Percentiles rank a stretch among this genome's conserved stretches.
phyloP scores from a whole-genome alignment of 176 grass and related monocot species.

The Carex kokanica region DNA sequence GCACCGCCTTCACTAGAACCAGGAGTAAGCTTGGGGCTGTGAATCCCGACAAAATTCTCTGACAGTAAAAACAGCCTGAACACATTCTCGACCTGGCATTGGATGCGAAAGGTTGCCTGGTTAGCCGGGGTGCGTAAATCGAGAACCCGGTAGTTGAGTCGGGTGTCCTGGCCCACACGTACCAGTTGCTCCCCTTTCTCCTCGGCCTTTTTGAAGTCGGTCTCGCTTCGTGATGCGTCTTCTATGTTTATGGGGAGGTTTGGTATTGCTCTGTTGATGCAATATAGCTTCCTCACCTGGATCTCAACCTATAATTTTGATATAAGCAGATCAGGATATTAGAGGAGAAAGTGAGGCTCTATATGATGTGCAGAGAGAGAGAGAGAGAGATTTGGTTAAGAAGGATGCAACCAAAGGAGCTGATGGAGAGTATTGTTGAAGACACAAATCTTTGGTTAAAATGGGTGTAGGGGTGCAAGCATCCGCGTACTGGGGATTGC shows the following conservation, averaged over 20 bases:
- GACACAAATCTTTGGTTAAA: too few species aligned
- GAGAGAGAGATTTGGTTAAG: neutral
- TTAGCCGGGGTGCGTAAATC: conserved; percentile 64
- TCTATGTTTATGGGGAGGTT: conserved; percentile 89
- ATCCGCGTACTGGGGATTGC: too few species aligned
- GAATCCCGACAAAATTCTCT: conserved; percentile 74
- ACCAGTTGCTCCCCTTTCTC: conserved; percentile 79
- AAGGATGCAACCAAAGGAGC: too few species aligned
- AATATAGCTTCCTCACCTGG: conserved; percentile 78
- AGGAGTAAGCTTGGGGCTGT: conserved; percentile 65
- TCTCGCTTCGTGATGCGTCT: conserved; percentile 68
- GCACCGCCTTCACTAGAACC: conserved; percentile 96
- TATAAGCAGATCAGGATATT: neutral
- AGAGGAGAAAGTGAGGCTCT: neutral
- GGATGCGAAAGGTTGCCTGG: conserved; percentile 74
- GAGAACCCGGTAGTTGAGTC: conserved; percentile 66
- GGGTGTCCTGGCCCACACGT: conserved; percentile 85
- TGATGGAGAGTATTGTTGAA: too few species aligned
- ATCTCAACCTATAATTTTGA: conserved; percentile 60
- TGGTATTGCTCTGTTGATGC: conserved; percentile 64
- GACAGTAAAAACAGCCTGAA: conserved; percentile 65
- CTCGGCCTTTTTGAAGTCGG: conserved; percentile 69
- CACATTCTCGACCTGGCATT: conserved; percentile 71
- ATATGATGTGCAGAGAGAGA: neutral
- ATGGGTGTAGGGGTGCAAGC: too few species aligned